Evolutionary conservation across 305 asterid species (phyloP), one percentile per base, ranked within the genome.

Genomic region (Fraxinus albicans): DNA sequence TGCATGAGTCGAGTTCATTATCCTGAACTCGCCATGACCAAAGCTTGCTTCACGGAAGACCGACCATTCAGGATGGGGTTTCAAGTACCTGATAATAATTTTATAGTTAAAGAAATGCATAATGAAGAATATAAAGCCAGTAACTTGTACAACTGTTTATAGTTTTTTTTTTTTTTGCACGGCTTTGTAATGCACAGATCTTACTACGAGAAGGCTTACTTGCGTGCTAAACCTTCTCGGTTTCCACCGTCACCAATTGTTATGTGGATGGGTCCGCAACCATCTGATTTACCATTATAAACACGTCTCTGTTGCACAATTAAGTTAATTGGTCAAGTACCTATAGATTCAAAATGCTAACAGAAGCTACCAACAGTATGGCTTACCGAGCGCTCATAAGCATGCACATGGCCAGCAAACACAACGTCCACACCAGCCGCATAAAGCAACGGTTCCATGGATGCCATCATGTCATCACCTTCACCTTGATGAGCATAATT

Each of bases 371-470:
- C 25, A 7, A 4, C 63, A 80, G 85, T 33, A 77, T 25, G 25
- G 35, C 87, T 79, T 91, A 96, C 99, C 86, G 97, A 79, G 82
- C 99, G 99, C 60, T 95, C 98, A 44, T 95, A 95, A 86, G 99
- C 99, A 89, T 96, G 99, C 58, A 96, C 99, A 73, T 96, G 99
- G 84, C 99, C 98, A 81, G 95, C 84, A 60, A 94, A 80, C 76
- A 89, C 90, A 67, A 93, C 69, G 80, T 94, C 98, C 21, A 87
- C 97, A 29, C 91, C 92, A 15, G 93, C 97, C 50, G 90, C 92
- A 83, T 90, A 84, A 5, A 95, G 89, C 89, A 94, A 74, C 21
- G 92, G 95, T 81, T 95, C 99, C 89, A 95, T 91, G 60, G 97
- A 53, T 76, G 89, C 80, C 97, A 89, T 94, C 99, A 96, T 96